Conservation (phyloP, 164 flowering plant genomes). For the Piper longum region DNA sequence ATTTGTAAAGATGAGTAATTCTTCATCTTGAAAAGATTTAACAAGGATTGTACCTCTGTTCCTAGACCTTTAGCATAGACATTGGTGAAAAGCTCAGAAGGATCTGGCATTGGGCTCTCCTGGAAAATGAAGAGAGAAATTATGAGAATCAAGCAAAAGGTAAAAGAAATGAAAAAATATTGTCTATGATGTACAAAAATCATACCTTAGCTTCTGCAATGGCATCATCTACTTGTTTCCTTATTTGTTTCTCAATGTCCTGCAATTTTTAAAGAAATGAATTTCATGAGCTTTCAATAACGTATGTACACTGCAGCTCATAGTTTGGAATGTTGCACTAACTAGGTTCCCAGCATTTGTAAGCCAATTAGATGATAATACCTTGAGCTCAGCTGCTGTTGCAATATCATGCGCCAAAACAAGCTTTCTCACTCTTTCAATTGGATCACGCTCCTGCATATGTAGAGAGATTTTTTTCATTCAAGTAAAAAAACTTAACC, state of each 20-base stretch:
- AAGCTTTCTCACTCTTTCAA: conserved; percentile 82
- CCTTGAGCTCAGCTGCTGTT: conserved; percentile 86
- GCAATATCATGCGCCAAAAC: conserved; percentile 72
- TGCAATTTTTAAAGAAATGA: conserved; percentile 22
- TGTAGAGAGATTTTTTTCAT: background rate
- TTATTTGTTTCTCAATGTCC: conserved; percentile 79
- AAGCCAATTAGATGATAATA: conserved; percentile 7
- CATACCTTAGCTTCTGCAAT: conserved; percentile 88
- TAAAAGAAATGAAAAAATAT: too few relatives aligned
- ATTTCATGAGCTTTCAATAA: background rate
- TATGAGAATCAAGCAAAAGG: background rate
- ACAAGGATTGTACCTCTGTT: conserved; percentile 46
- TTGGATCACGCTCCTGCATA: conserved; percentile 88
- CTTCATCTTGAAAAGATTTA: background rate
- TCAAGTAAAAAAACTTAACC: background rate
- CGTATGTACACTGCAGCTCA: background rate
- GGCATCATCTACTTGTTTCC: conserved; percentile 91
- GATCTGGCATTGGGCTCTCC: conserved; percentile 91
- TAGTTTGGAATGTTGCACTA: background rate
- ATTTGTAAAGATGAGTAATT: too few relatives aligned
- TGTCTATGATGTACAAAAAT: background rate
- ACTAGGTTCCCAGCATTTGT: background rate
- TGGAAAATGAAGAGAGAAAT: conserved; percentile 15
- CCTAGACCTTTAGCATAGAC: conserved; percentile 61
- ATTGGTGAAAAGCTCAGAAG: conserved; percentile 67